Evolutionary conservation across 192 early-diverging fungal species (phyloP).

Genomic region (Coemansia sp.): DNA sequence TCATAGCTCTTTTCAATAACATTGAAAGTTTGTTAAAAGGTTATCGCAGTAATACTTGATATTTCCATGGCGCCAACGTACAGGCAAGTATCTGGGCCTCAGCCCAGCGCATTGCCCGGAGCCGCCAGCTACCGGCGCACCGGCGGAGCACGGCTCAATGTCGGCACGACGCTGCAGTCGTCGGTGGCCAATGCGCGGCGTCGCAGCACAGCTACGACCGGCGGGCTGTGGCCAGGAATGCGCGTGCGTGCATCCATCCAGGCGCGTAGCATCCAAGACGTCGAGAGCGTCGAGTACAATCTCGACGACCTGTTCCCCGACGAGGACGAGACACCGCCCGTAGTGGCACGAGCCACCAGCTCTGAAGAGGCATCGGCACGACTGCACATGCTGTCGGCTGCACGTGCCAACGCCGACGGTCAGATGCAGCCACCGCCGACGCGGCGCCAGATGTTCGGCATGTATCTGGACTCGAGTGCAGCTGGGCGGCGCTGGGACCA

Average conservation of each 20-base stretch:
- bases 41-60: too few relatives aligned
- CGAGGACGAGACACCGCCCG: slow-evolving; percentile 18
- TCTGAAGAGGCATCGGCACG: slow-evolving; percentile 24
- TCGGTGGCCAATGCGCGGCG: slow-evolving; percentile 22
- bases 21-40: too few relatives aligned
- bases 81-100: too few relatives aligned
- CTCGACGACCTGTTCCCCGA: slow-evolving; percentile 42
- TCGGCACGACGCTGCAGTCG: slow-evolving; percentile 44
- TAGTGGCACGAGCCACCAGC: slow-evolving; percentile 23
- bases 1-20: too few relatives aligned
- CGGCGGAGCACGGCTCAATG: slow-evolving; percentile 16
- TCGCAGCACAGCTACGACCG: slow-evolving; percentile 31
- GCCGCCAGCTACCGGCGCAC: slow-evolving; percentile 1
- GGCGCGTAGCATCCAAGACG: slow-evolving; percentile 8
- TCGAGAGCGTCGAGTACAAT: slow-evolving; percentile 44
- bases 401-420: slow-evolving; percentile 31
- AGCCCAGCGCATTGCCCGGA: too few relatives aligned
- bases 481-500: slow-evolving; percentile 62
- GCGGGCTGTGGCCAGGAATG: slow-evolving; percentile 8
- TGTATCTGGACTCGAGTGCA: slow-evolving; percentile 55
- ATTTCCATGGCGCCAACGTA: too few relatives aligned
- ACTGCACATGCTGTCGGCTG: slow-evolving; percentile 38
- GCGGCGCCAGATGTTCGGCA: slow-evolving; percentile 50
- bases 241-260: slow-evolving; percentile 1
- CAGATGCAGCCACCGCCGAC: slow-evolving; percentile 44